Base-by-base conservation (phyloP, 345 rosid genomes). In the Populus tremula region DNA sequence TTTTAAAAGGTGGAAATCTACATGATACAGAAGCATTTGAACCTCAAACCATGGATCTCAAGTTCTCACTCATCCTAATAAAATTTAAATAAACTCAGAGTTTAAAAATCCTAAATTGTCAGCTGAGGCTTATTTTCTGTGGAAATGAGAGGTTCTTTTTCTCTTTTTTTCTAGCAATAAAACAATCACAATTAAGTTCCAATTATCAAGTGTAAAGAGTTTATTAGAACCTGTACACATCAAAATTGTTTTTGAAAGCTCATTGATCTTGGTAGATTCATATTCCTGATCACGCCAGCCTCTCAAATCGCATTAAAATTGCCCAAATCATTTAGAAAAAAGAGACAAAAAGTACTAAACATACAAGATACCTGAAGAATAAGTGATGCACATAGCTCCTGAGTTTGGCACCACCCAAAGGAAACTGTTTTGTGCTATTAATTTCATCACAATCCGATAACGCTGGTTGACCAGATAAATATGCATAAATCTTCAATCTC, bases 321-420 rank as follows among this genome's bases (percentile, higher is more conserved):
- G 64, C 29, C 10, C 50, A 39, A 64, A 71, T 80, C 65, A 80
- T 56, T 23, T 7, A 3, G 20, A 45, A 64, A 53, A 27, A 47
- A 78, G 41, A 47, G 17, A 61, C 68, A 69, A 69, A 61, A 63
- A 6, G 35, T 69, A 14, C 13, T 36, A 16, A 39, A 31, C 31
- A 13, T 23, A 0, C 12, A 71, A 67, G 45, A 62, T 25, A 6
- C 23, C 29, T 9, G 5, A 29, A 68, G 43, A 64, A 74, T 12
- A 72, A 79, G 80, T 80, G 85, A 72, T 80, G 53, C 73, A 70
- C 31, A 78, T 14, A 35, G 67, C 43, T 62, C 78, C 67, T 43
- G 31, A 31, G 29, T 4, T 76, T 49, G n/a, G 73, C 69, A 75
- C 85, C 84, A 82, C 70, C 77, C 73, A 39, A 56, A 25, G 27